A percentile compares a stretch with the other conserved stretches of the same genome.
phyloP scores from a whole-genome alignment of 1,139 yeast genomes.

The Zygosaccharomyces pseudobailii region DNA sequence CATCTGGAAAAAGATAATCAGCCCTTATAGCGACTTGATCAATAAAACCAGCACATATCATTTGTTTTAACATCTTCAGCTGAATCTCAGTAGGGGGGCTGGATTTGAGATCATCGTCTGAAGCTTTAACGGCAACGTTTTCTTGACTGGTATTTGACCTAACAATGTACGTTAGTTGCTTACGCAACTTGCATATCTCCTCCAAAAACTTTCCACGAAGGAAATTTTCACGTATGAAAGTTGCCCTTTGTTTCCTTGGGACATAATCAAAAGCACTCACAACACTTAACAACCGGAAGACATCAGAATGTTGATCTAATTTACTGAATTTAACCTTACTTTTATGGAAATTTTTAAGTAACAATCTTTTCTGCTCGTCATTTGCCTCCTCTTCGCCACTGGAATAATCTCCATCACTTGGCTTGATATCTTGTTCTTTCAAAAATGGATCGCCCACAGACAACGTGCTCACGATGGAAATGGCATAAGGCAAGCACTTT shows the following conservation, averaged over 20 bases:
- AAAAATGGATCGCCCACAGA: conserved; percentile 93
- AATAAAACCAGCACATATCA: conserved; percentile 86
- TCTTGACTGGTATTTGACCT: conserved; percentile 57
- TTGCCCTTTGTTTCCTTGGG: conserved; percentile 40
- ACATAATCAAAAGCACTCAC: conserved; percentile 87
- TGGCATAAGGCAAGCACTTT: conserved; percentile 77
- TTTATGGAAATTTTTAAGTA: conserved; percentile 49
- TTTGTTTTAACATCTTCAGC: conserved; percentile 77
- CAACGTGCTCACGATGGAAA: conserved; percentile 86
- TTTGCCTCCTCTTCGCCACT: conserved; percentile 33
- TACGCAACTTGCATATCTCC: conserved; percentile 76
- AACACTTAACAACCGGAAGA: conserved; percentile 68
- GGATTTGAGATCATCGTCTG: conserved; percentile 51
- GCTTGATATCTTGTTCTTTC: conserved; percentile 64
- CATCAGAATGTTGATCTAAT: conserved; percentile 72
- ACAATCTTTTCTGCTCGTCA: conserved; percentile 40
- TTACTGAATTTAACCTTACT: conserved; percentile 58
- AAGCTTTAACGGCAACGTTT: conserved; percentile 48
- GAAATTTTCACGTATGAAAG: conserved; percentile 57
- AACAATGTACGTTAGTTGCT: conserved; percentile 73
- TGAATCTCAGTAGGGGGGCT: conserved; percentile 68
- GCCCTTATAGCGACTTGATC: conserved; percentile 88
- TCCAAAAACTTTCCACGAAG: conserved; percentile 69
- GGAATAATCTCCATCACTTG: conserved; percentile 25
- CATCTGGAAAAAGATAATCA: conserved; percentile 60